Conservation (phyloP, 2,329 filamentous ascomycete species). For the Lithohypha guttulata region DNA sequence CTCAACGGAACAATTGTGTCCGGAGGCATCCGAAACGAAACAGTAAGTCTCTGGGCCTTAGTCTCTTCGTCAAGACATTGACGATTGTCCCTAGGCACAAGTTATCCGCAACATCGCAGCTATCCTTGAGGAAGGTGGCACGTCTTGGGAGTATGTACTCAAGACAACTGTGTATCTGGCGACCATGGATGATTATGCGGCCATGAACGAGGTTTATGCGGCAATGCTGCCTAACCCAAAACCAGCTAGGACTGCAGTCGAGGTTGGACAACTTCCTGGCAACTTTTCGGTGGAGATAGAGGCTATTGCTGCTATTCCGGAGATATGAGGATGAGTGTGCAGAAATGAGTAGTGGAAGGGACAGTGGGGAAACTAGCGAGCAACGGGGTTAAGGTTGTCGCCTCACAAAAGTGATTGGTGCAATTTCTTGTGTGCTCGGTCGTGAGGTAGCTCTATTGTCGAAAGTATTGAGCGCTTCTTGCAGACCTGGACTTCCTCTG, state of each 20-base stretch:
- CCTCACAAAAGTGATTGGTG: too few relatives aligned
- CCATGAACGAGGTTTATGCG: slow-evolving; percentile 76
- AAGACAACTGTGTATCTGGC: slow-evolving; percentile 58
- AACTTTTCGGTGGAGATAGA: slow-evolving; percentile 11
- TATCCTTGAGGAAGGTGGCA: slow-evolving; percentile 51
- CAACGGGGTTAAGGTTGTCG: too few relatives aligned
- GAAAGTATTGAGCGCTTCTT: not conserved
- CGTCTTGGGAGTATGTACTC: slow-evolving; percentile 48
- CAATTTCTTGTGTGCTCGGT: too few relatives aligned
- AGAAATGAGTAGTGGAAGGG: too few relatives aligned
- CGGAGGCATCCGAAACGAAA: slow-evolving; percentile 9
- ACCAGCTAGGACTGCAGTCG: slow-evolving; percentile 10
- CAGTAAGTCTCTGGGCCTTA: slow-evolving; percentile 1
- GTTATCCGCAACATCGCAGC: slow-evolving; percentile 47
- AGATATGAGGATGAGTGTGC: not conserved
- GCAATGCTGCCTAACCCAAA: slow-evolving; percentile 10
- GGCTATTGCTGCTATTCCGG: slow-evolving; percentile 10
- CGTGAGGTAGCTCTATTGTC: too few relatives aligned
- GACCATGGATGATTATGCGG: slow-evolving; percentile 54
- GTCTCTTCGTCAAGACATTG: not conserved
- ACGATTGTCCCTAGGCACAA: slow-evolving; percentile 32
- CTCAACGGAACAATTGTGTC: slow-evolving; percentile 9
- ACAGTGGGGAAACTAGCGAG: too few relatives aligned
- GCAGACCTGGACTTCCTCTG: slow-evolving; percentile 1
- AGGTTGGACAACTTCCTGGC: slow-evolving; percentile 10